A percentile compares a stretch with the other conserved stretches of the same genome.
phyloP scores from a whole-genome alignment of 208 protist genomes.

The Leishmania major region DNA sequence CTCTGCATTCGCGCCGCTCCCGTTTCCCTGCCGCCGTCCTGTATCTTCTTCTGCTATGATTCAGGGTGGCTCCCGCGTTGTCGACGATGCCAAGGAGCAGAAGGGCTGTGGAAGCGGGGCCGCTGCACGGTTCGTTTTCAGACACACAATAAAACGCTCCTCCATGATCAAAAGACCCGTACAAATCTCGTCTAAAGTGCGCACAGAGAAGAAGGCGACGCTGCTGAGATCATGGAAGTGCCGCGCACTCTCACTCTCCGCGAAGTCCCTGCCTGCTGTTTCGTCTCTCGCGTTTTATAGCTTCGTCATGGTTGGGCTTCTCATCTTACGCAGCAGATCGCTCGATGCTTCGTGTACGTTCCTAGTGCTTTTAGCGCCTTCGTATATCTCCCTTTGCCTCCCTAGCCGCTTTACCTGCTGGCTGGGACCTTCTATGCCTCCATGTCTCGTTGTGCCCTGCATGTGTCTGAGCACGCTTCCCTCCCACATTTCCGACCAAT shows the following conservation, averaged over 20 bases:
- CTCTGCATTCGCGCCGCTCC: neutral
- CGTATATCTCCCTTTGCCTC: neutral
- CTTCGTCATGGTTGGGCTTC: neutral
- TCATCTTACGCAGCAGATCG: neutral
- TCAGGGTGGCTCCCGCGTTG: neutral
- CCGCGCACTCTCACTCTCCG: neutral
- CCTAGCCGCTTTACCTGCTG: neutral
- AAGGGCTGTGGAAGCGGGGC: neutral
- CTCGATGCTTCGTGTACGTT: neutral
- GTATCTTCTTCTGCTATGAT: neutral
- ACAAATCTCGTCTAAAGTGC: neutral
- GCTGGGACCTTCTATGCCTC: neutral
- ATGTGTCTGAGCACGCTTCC: neutral
- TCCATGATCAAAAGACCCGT: neutral
- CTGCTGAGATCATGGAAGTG: neutral
- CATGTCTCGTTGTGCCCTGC: neutral
- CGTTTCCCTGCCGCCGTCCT: neutral
- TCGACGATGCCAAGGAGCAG: neutral
- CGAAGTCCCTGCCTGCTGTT: neutral
- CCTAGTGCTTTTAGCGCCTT: neutral
- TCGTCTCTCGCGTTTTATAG: neutral
- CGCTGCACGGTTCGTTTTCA: neutral
- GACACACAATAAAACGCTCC: neutral
- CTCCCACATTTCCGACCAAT: neutral
- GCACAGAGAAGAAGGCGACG: neutral